Percentiles rank a stretch among this genome's conserved stretches.
These are phyloP conservation scores for Neonectria sp. DNA, from an alignment of 2,329 filamentous ascomycete species.

Conservation along the genomic window DNA sequence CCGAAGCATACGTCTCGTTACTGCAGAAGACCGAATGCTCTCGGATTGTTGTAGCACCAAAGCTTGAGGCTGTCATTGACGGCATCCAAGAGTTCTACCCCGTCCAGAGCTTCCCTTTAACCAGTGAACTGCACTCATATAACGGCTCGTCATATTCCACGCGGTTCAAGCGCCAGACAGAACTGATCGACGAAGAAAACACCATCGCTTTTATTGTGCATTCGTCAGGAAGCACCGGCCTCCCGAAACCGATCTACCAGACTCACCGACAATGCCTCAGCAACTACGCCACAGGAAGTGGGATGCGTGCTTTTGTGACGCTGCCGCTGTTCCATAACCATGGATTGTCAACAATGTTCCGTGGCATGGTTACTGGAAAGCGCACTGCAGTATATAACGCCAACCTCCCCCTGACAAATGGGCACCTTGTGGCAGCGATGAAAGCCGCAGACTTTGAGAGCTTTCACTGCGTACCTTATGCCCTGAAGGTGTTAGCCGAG, in stretches of 20 bases:
- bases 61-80: slow-evolving; percentile 16
- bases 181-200: slow-evolving; percentile 23
- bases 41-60: slow-evolving; percentile 32
- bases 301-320: slow-evolving; percentile 66
- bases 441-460: slow-evolving; percentile 58
- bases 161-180: slow-evolving; percentile 31
- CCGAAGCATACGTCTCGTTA: slow-evolving; percentile 35
- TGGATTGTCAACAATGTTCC: slow-evolving; percentile 69
- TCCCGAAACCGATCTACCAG: slow-evolving; percentile 74
- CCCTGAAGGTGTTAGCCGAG: slow-evolving; percentile 73
- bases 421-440: slow-evolving; percentile 62
- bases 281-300: slow-evolving; percentile 59
- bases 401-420: slow-evolving; percentile 66
- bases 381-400: slow-evolving; percentile 69
- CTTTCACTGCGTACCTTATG: slow-evolving; percentile 74
- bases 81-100: slow-evolving; percentile 28
- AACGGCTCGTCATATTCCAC: slow-evolving; percentile 36
- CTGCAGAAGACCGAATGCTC: slow-evolving; percentile 33
- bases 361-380: slow-evolving; percentile 65
- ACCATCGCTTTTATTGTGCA: slow-evolving; percentile 49
- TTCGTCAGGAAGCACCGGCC: slow-evolving; percentile 68
- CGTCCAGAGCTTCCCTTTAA: slow-evolving; percentile 26
- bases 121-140: slow-evolving; percentile 22
- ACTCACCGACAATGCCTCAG: slow-evolving; percentile 65
- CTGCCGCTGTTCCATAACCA: slow-evolving; percentile 73